Conservation (phyloP, 1,284 basidiomycete genomes). For the Austropuccinia psidii region DNA sequence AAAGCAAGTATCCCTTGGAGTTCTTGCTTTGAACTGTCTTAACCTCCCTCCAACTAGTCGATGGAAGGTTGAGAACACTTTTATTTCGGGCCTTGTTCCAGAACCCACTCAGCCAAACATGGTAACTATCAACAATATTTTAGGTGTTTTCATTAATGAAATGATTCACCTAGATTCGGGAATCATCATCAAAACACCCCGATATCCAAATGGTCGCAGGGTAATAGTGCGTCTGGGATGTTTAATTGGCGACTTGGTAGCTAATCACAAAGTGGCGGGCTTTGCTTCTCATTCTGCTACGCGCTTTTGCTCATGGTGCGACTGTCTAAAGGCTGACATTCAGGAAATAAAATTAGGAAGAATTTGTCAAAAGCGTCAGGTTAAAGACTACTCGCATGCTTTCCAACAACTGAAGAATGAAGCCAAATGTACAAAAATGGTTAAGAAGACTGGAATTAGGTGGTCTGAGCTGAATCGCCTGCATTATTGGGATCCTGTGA, state of each 20-base stretch:
- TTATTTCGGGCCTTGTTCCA: constrained; percentile 1
- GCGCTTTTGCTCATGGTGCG: not conserved
- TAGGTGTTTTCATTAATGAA: not conserved
- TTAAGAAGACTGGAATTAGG: not conserved
- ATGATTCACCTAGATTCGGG: not conserved
- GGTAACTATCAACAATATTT: not conserved
- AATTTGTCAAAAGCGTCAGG: not conserved
- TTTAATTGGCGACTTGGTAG: not conserved
- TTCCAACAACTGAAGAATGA: not conserved
- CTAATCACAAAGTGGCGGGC: constrained; percentile 1
- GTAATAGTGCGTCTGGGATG: not conserved
- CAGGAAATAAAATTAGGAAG: not conserved
- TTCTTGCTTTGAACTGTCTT: constrained; percentile 6
- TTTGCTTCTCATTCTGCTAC: constrained; percentile 2
- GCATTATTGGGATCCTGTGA: constrained; percentile 27
- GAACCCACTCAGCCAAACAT: not conserved
- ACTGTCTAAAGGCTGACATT: not conserved
- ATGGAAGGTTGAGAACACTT: not conserved
- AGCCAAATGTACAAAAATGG: not conserved
- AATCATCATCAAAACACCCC: not conserved
- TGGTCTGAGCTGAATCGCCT: constrained; percentile 21
- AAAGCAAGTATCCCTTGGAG: not conserved
- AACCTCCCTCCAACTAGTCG: not conserved
- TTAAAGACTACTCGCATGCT: no score
- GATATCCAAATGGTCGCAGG: not conserved